These are phyloP conservation scores for Saitozyma sp. DNA, from an alignment of 768 basidiomycete species.

Conservation along the genomic window DNA sequence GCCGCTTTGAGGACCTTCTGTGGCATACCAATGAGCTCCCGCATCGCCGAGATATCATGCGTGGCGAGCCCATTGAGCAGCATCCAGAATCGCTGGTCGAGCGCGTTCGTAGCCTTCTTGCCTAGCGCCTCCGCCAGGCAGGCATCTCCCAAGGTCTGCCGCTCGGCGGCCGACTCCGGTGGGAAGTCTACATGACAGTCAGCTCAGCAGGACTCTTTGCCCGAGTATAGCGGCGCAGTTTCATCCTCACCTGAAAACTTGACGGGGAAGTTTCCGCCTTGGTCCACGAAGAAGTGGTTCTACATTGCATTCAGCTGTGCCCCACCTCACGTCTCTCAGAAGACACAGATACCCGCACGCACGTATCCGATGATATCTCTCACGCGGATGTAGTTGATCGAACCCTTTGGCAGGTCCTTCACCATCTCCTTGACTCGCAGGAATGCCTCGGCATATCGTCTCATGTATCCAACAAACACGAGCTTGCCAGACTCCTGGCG, in stretches of 20 bases:
- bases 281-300: slow-evolving; percentile 20
- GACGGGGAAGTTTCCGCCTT: slow-evolving; percentile 20
- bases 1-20: slow-evolving; percentile 20
- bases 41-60: slow-evolving; percentile 49
- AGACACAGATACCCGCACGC: slow-evolving; percentile 1
- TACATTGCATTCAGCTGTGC: not conserved
- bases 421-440: slow-evolving; percentile 34
- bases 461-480: slow-evolving; percentile 48
- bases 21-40: slow-evolving; percentile 45
- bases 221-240: not conserved
- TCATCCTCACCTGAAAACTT: slow-evolving; percentile 12
- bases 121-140: slow-evolving; percentile 17
- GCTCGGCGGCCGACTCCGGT: slow-evolving; percentile 4
- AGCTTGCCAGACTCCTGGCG: slow-evolving; percentile 18
- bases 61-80: slow-evolving; percentile 37
- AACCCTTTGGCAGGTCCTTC: slow-evolving; percentile 8
- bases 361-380: slow-evolving; percentile 45
- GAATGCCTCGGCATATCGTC: slow-evolving; percentile 44
- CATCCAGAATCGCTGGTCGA: slow-evolving; percentile 14
- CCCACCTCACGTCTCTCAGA: not conserved
- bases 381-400: slow-evolving; percentile 21
- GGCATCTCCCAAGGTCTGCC: not conserved
- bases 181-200: slow-evolving; percentile 18
- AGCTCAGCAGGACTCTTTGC: too few species aligned
- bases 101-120: slow-evolving; percentile 5